A percentile compares a stretch with the other conserved stretches of the same genome.
Conservation (phyloP, 345 rosid genomes). For the Eutrema heterophyllum region DNA sequence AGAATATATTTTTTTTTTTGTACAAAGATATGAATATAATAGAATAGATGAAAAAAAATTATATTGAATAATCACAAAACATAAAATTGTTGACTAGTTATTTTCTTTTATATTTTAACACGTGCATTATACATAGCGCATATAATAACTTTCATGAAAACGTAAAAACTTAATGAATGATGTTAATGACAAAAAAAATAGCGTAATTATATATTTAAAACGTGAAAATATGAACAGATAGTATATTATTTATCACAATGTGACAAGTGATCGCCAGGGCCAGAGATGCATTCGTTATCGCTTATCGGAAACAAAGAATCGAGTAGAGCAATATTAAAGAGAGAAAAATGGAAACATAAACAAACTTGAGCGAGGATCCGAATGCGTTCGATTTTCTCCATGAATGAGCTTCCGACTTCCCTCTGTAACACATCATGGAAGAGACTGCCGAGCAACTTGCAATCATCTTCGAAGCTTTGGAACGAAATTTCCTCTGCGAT, state of each 20-base stretch:
- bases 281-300: no score
- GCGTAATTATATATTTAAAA: neutral
- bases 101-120: no score
- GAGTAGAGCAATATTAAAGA: no score
- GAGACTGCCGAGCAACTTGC: constrained; percentile 82
- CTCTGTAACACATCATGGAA: constrained; percentile 80
- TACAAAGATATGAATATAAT: no score
- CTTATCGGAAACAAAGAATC: neutral
- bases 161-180: neutral
- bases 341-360: neutral
- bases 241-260: no score
- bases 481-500: constrained; percentile 91
- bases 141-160: neutral
- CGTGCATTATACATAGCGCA: no score
- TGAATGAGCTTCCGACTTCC: constrained; percentile 59
- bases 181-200: neutral
- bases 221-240: no score
- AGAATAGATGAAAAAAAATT: no score
- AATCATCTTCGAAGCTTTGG: constrained; percentile 90
- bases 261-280: no score
- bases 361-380: constrained; percentile 79
- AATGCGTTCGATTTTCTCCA: constrained; percentile 69
- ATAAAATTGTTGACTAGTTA: no score
- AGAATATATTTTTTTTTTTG: no score
- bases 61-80: no score